Evolutionary conservation across 1,284 basidiomycete genomes (phyloP).

Genomic region (Grifola frondosa): DNA sequence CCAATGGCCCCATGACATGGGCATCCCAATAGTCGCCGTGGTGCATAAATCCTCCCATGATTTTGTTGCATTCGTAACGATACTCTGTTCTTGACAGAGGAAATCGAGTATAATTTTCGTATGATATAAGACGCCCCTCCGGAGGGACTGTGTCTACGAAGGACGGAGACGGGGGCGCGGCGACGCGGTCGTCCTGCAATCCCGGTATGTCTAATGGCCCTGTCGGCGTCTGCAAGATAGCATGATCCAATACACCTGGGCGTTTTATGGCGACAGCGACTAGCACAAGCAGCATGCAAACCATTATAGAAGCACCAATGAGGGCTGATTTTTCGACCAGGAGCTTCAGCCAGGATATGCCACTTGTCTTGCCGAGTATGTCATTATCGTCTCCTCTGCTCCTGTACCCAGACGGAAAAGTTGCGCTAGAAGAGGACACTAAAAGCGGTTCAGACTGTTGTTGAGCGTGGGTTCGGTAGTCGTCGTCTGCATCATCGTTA

Average conservation of each 20-base stretch:
- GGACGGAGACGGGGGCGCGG: slow-evolving; percentile 13
- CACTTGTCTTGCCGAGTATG: background rate
- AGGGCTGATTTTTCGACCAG: slow-evolving; percentile 31
- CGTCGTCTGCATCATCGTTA: slow-evolving; percentile 42
- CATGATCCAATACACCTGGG: slow-evolving; percentile 47
- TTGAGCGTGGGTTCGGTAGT: slow-evolving; percentile 33
- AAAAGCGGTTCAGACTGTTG: slow-evolving; percentile 54
- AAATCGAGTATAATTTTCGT: slow-evolving; percentile 59
- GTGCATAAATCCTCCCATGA: slow-evolving; percentile 48
- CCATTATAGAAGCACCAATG: slow-evolving; percentile 46
- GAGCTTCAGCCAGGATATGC: slow-evolving; percentile 11
- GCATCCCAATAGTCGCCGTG: slow-evolving; percentile 57
- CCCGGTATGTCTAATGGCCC: background rate
- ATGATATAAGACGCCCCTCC: slow-evolving; percentile 45
- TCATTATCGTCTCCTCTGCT: slow-evolving; percentile 39
- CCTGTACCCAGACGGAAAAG: slow-evolving; percentile 43
- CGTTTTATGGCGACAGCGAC: slow-evolving; percentile 48
- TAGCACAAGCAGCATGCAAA: slow-evolving; percentile 49
- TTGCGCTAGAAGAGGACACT: slow-evolving; percentile 42
- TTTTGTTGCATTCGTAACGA: slow-evolving; percentile 51
- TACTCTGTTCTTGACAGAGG: slow-evolving; percentile 58
- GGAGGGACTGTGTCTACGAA: slow-evolving; percentile 22
- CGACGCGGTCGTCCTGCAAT: slow-evolving; percentile 4
- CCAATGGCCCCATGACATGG: slow-evolving; percentile 31
- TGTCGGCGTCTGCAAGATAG: slow-evolving; percentile 36